phyloP scores from a whole-genome alignment of 495 filamentous ascomycete genomes.

The Podospora anserina region DNA sequence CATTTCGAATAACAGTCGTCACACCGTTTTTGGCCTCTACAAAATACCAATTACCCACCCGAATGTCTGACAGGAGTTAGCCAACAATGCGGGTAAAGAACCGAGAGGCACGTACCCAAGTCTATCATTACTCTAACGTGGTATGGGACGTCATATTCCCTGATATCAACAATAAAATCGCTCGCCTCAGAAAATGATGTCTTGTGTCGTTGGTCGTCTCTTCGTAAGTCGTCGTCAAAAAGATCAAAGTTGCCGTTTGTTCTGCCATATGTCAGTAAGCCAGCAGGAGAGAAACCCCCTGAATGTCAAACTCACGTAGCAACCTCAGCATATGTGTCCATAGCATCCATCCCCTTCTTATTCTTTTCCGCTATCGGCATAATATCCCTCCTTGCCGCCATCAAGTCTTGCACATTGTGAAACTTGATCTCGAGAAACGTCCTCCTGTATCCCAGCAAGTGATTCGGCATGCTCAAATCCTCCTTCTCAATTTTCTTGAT shows the following conservation, averaged over 20 bases:
- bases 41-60: constrained; percentile 95
- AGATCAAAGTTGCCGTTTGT: constrained; percentile 88
- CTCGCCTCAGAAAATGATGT: constrained; percentile 77
- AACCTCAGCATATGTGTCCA: constrained; percentile 98
- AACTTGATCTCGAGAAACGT: constrained; percentile 84
- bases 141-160: constrained; percentile 99
- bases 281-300: not conserved
- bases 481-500: constrained; percentile 81
- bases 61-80: constrained; percentile 65
- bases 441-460: constrained; percentile 84
- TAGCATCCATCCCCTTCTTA: constrained; percentile 86
- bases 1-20: constrained; percentile 74
- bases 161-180: constrained; percentile 97
- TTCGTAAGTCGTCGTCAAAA: constrained; percentile 89
- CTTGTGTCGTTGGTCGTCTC: constrained; percentile 80
- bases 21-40: constrained; percentile 91
- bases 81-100: not conserved
- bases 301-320: constrained; percentile 60
- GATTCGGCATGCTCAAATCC: constrained; percentile 93
- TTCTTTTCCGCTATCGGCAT: constrained; percentile 95
- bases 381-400: constrained; percentile 75
- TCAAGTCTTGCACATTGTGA: constrained; percentile 78
- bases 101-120: constrained; percentile 57
- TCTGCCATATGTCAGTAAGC: constrained; percentile 45
- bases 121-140: constrained; percentile 99